Evolutionary conservation across 2,329 filamentous ascomycete species (phyloP).

Genomic region (Domatiomyces catenatus): DNA sequence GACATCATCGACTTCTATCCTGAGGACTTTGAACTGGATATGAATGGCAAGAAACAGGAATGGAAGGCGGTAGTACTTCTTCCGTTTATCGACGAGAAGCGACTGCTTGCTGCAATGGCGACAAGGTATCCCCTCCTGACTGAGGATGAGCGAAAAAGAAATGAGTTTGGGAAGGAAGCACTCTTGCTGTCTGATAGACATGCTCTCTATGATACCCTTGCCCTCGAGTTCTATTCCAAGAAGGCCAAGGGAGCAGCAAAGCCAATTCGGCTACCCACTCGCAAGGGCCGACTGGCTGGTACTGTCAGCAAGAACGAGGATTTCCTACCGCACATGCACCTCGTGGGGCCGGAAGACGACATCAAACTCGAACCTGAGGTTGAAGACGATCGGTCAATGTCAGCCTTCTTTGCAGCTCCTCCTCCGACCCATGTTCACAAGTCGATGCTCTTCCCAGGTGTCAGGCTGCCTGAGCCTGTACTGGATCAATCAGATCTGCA

Average conservation of each 20-base stretch:
- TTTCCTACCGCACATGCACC: constrained; percentile 68
- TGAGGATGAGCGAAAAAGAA: constrained; percentile 61
- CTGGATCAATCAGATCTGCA: constrained; percentile 65
- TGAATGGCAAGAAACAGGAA: constrained; percentile 96
- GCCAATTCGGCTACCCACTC: constrained; percentile 58
- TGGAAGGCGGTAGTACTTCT: constrained; percentile 93
- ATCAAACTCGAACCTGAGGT: constrained; percentile 54
- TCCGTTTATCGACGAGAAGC: constrained; percentile 88
- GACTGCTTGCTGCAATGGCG: constrained; percentile 66
- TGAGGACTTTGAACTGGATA: constrained; percentile 77
- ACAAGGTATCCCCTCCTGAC: constrained; percentile 68
- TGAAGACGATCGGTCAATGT: constrained; percentile 76
- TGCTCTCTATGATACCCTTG: constrained; percentile 71
- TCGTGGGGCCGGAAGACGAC: constrained; percentile 62
- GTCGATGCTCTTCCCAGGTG: constrained; percentile 80
- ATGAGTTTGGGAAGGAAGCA: constrained; percentile 64
- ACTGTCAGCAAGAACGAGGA: constrained; percentile 65
- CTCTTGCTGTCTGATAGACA: constrained; percentile 74
- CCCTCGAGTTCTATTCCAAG: constrained; percentile 80
- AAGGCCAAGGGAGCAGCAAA: constrained; percentile 45
- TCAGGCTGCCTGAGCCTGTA: constrained; percentile 54
- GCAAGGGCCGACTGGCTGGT: constrained; percentile 60
- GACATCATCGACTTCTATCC: constrained; percentile 97
- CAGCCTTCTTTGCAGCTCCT: constrained; percentile 76
- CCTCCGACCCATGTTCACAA: constrained; percentile 61